Evolutionary conservation across 148 eudicot species (phyloP).

Genomic region (Diospyros kaki): DNA sequence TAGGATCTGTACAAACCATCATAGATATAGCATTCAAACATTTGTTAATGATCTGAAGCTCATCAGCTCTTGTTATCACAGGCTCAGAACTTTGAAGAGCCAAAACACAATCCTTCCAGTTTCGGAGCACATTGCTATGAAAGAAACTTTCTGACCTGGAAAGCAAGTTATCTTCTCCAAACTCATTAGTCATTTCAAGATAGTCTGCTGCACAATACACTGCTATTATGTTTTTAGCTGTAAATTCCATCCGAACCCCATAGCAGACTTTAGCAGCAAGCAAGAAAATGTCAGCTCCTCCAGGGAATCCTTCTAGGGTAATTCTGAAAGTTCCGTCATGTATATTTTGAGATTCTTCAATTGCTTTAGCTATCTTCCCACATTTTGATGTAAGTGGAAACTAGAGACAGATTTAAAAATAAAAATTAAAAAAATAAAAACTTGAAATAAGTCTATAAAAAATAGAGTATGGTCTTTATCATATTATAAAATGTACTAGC

Average conservation of each 20-base stretch:
- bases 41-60: constrained; percentile 51
- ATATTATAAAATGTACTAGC: not conserved
- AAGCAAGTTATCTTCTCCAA: constrained; percentile 73
- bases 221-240: constrained; percentile 59
- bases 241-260: constrained; percentile 54
- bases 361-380: constrained; percentile 56
- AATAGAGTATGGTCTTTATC: not conserved
- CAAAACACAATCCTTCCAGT: constrained; percentile 84
- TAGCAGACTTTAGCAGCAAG: constrained; percentile 75
- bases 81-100: constrained; percentile 75
- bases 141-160: constrained; percentile 58
- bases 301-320: constrained; percentile 65
- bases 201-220: constrained; percentile 79
- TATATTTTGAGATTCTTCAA: constrained; percentile 36
- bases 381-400: constrained; percentile 89
- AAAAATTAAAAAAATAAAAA: not conserved
- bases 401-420: constrained; percentile 35
- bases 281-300: constrained; percentile 68
- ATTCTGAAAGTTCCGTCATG: constrained; percentile 24
- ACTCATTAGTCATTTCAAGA: constrained; percentile 79
- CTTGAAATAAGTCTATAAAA: not conserved
- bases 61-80: constrained; percentile 49
- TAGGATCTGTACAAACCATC: constrained; percentile 91
- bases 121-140: constrained; percentile 58
- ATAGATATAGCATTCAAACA: constrained; percentile 65